phyloP scores from a whole-genome alignment of 2,329 filamentous ascomycete species.

The Ophiostoma tasmaniense region DNA sequence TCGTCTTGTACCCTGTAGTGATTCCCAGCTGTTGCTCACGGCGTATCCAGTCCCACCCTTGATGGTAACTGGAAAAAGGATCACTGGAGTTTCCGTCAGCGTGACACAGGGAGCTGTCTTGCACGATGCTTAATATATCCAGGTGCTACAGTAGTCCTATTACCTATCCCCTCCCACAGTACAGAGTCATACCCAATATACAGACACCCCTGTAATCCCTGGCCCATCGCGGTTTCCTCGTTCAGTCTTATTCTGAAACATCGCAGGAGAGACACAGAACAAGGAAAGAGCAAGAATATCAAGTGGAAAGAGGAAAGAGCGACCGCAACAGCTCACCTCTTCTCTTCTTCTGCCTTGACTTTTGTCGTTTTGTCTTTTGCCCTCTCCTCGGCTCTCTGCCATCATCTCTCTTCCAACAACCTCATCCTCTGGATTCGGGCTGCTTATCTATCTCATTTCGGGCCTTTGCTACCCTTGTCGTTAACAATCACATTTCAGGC shows the following conservation, averaged over 20 bases:
- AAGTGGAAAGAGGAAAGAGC: neutral
- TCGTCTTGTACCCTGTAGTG: neutral
- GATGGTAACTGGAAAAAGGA: neutral
- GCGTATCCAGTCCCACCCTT: neutral
- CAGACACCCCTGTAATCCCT: conserved; percentile 2
- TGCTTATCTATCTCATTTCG: conserved; percentile 2
- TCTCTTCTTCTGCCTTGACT: neutral
- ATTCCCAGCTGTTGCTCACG: neutral
- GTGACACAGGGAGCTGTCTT: neutral
- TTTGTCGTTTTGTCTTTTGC: neutral
- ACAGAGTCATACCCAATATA: neutral
- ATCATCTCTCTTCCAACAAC: neutral
- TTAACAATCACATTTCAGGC: neutral
- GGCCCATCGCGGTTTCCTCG: conserved; percentile 16
- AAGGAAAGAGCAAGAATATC: conserved; percentile 6
- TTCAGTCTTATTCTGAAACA: conserved; percentile 20
- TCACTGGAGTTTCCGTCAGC: neutral
- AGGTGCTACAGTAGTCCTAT: neutral
- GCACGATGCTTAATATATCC: neutral
- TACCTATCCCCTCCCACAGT: too few relatives aligned
- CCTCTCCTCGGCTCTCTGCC: neutral
- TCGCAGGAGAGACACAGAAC: conserved; percentile 13
- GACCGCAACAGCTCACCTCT: neutral
- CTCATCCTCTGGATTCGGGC: neutral
- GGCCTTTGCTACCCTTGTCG: neutral